Percentiles rank a stretch among this genome's conserved stretches.
phyloP scores from a whole-genome alignment of 352 stramenopile genomes.

The Phytophthora litchii region DNA sequence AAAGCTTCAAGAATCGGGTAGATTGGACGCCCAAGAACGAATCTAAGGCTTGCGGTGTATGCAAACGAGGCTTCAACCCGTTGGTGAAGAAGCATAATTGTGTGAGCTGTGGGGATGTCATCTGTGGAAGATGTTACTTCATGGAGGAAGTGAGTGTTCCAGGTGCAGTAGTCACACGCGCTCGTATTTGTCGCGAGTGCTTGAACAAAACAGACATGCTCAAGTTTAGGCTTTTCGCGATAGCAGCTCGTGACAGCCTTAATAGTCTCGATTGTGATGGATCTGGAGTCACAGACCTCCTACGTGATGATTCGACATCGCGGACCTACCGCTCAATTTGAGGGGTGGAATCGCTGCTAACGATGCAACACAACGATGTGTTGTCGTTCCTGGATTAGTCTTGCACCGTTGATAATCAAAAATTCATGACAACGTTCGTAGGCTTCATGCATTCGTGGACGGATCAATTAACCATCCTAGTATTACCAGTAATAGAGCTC shows the following conservation, averaged over 20 bases:
- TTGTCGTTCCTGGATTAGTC: neutral
- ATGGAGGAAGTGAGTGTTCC: constrained; percentile 45
- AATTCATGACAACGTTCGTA: neutral
- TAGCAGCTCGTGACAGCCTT: constrained; percentile 24
- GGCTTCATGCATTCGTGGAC: neutral
- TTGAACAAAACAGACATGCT: constrained; percentile 27
- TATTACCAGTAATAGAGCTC: no score
- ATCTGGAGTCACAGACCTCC: constrained; percentile 28
- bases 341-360: neutral
- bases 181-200: constrained; percentile 41
- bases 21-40: constrained; percentile 40
- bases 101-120: constrained; percentile 32
- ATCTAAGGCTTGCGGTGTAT: constrained; percentile 32
- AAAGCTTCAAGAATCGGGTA: constrained; percentile 35
- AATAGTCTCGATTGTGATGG: constrained; percentile 29
- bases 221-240: constrained; percentile 4
- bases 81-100: constrained; percentile 42
- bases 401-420: neutral
- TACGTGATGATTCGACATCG: constrained; percentile 21
- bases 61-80: constrained; percentile 28
- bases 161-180: constrained; percentile 35
- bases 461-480: neutral
- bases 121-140: constrained; percentile 33
- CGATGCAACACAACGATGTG: neutral
- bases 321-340: constrained; percentile 10